These are phyloP conservation scores for Quercus tomentella DNA, from an alignment of 331 rosid genomes.

Conservation along the genomic window DNA sequence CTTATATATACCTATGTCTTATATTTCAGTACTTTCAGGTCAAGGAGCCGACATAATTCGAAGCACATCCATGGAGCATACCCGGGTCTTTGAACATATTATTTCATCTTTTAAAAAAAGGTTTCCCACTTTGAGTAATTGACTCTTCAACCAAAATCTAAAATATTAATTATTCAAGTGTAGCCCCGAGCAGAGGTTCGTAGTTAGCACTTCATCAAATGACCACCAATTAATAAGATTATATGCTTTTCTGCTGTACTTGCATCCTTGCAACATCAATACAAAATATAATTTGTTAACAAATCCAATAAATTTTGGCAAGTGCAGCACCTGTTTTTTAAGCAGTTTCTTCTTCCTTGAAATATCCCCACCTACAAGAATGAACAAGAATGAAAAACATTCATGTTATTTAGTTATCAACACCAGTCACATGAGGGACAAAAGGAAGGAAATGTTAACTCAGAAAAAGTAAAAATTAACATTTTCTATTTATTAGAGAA, in stretches of 20 bases:
- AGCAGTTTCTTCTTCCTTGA: constrained; percentile 88
- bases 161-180: no score
- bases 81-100: not conserved
- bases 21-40: not conserved
- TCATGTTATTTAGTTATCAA: constrained; percentile 2
- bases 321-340: constrained; percentile 61
- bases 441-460: constrained; percentile 6
- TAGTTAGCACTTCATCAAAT: no score
- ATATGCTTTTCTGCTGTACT: not conserved
- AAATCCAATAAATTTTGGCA: not conserved
- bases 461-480: not conserved
- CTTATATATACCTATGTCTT: not conserved
- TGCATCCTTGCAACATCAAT: not conserved
- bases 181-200: no score
- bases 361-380: constrained; percentile 71
- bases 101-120: not conserved
- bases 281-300: not conserved
- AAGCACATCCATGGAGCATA: not conserved
- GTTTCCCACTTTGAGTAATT: not conserved
- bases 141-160: not conserved
- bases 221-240: not conserved
- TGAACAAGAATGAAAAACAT: constrained; percentile 3
- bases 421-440: not conserved
- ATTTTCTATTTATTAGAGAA: constrained; percentile 11
- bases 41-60: not conserved